Conservation (phyloP, 176 grass and related monocot species). For the Triticum monococcum region DNA sequence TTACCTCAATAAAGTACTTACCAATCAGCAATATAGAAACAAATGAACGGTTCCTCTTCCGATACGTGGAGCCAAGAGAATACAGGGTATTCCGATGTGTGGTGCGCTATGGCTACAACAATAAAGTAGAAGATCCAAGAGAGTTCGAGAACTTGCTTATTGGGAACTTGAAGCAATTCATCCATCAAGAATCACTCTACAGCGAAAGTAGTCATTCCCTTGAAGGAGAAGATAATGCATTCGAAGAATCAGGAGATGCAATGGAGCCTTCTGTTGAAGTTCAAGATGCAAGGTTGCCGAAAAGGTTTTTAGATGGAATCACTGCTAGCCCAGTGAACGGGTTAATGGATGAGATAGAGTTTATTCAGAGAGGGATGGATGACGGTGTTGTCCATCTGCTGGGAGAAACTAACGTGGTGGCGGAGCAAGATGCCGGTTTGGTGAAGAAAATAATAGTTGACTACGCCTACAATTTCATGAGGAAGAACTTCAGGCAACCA, state of each 20-base stretch:
- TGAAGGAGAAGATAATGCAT: conserved; percentile 23
- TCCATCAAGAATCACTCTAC: conserved; percentile 53
- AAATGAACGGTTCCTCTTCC: conserved; percentile 55
- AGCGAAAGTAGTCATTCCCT: conserved; percentile 18
- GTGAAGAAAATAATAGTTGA: conserved; percentile 57
- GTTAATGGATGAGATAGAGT: conserved; percentile 35
- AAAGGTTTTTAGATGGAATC: conserved; percentile 26
- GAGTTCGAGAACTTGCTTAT: conserved; percentile 57
- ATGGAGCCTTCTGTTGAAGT: conserved; percentile 14
- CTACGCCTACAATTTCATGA: conserved; percentile 63
- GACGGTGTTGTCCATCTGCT: conserved; percentile 62
- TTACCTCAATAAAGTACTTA: conserved; percentile 69
- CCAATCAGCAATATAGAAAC: conserved; percentile 61
- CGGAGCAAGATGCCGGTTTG: conserved; percentile 25
- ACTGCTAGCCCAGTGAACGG: background rate
- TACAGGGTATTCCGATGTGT: conserved; percentile 60
- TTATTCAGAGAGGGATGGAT: conserved; percentile 43
- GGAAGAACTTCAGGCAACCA: conserved; percentile 67
- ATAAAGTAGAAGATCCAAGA: conserved; percentile 53
- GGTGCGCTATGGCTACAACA: conserved; percentile 72
- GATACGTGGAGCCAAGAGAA: conserved; percentile 45
- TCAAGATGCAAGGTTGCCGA: conserved; percentile 13
- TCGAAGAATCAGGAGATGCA: conserved; percentile 29
- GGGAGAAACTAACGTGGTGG: conserved; percentile 60
- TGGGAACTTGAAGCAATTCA: conserved; percentile 51